Percentiles rank a stretch among this genome's conserved stretches.
phyloP scores from a whole-genome alignment of 768 basidiomycete species.

The Albatrellus ellisii region DNA sequence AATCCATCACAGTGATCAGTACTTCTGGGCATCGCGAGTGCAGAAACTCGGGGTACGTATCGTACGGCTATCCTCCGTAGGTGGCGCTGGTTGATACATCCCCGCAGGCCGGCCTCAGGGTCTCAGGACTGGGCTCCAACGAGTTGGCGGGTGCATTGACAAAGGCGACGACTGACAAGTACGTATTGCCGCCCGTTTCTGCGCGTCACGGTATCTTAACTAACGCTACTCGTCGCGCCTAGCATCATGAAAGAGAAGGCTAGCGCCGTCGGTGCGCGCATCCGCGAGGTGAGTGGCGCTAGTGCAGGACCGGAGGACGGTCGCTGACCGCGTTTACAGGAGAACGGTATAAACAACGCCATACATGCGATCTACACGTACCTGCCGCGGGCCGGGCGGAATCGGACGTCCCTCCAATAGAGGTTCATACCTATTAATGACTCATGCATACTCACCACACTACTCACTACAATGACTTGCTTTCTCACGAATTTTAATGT shows the following conservation, averaged over 20 bases:
- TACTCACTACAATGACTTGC: too few species aligned
- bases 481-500: too few species aligned
- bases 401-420: constrained; percentile 10
- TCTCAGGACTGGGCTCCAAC: constrained; percentile 30
- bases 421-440: too few species aligned
- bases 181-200: constrained; percentile 13
- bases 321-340: constrained; percentile 20
- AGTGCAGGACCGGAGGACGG: not conserved
- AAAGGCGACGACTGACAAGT: constrained; percentile 41
- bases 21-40: constrained; percentile 52
- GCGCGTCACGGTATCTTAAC: not conserved
- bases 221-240: too few species aligned
- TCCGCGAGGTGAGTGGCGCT: constrained; percentile 22
- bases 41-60: constrained; percentile 42
- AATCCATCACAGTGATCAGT: constrained; percentile 31
- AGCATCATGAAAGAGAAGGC: constrained; percentile 54
- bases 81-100: not conserved
- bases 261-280: constrained; percentile 29
- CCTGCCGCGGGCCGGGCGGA: constrained; percentile 25
- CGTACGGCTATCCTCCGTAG: not conserved
- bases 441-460: too few species aligned
- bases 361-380: constrained; percentile 44
- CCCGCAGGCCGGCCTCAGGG: constrained; percentile 33
- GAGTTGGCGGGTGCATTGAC: constrained; percentile 42
- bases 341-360: constrained; percentile 46